A percentile compares a stretch with the other conserved stretches of the same genome.
Evolutionary conservation across 805 yeast species (phyloP).

Genomic region (Zygotorulaspora sp.): DNA sequence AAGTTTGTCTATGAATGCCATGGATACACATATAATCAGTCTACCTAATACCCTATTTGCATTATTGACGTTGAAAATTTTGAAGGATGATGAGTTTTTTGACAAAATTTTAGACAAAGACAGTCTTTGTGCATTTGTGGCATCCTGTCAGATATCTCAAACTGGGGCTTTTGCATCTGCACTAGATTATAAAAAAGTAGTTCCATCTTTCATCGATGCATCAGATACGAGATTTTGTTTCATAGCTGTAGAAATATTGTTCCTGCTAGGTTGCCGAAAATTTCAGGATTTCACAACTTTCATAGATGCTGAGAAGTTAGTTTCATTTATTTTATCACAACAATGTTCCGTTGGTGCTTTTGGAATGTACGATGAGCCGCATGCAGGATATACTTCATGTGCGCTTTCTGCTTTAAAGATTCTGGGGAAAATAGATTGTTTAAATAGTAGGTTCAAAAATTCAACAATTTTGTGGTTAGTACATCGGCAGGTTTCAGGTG

Average conservation of each 20-base stretch:
- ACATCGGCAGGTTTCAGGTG: conserved; percentile 49
- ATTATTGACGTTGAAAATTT: conserved; percentile 46
- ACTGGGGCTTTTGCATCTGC: conserved; percentile 56
- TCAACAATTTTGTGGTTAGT: conserved; percentile 55
- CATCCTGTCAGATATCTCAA: conserved; percentile 51
- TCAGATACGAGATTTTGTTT: conserved; percentile 70
- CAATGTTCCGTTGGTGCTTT: conserved; percentile 66
- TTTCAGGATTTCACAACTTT: conserved; percentile 30
- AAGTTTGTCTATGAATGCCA: conserved; percentile 15
- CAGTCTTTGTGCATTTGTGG: conserved; percentile 51
- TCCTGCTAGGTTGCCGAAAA: conserved; percentile 39
- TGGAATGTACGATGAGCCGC: conserved; percentile 62
- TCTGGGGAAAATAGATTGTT: conserved; percentile 29
- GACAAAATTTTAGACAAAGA: conserved; percentile 36
- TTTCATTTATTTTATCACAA: conserved; percentile 36
- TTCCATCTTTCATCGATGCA: conserved; percentile 47
- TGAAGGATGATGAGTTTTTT: conserved; percentile 45
- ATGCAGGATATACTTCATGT: conserved; percentile 85
- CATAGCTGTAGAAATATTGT: conserved; percentile 62
- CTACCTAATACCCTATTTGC: conserved; percentile 77
- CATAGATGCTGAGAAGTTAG: conserved; percentile 42
- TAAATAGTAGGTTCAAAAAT: conserved; percentile 27
- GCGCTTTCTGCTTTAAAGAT: conserved; percentile 60
- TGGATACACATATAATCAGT: conserved; percentile 42
- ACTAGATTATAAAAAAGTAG: conserved; percentile 29